phyloP scores from a whole-genome alignment of 306 rosid genomes.

The Prinsepia uniflora region DNA sequence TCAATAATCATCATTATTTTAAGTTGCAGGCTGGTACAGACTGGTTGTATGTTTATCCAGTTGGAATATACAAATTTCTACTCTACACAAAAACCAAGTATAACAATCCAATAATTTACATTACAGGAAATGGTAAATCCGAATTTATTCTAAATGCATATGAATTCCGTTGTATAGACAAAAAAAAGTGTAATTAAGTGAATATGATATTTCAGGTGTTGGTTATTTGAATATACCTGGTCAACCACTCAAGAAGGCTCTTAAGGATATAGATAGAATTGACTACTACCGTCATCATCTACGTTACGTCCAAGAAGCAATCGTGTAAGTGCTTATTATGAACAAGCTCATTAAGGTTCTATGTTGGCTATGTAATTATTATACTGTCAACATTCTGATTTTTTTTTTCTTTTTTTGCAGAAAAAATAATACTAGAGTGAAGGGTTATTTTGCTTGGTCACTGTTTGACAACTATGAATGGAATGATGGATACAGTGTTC shows the following conservation, averaged over 20 bases:
- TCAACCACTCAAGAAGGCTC: constrained; percentile 22
- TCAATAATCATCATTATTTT: neutral
- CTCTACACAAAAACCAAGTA: constrained; percentile 29
- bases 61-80: constrained; percentile 27
- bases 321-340: constrained; percentile 20
- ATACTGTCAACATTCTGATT: too few relatives aligned
- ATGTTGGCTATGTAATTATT: too few relatives aligned
- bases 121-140: constrained; percentile 37
- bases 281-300: constrained; percentile 28
- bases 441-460: too few relatives aligned
- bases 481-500: too few relatives aligned
- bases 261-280: constrained; percentile 25
- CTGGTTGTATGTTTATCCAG: constrained; percentile 29
- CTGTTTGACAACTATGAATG: too few relatives aligned
- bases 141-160: neutral
- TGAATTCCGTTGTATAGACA: neutral
- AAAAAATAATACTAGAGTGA: too few relatives aligned
- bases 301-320: constrained; percentile 17
- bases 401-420: too few relatives aligned
- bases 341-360: too few relatives aligned
- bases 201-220: constrained; percentile 9
- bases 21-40: constrained; percentile 22
- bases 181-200: neutral
- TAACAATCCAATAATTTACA: constrained; percentile 32
- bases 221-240: constrained; percentile 20